Percentiles rank a stretch among this genome's conserved stretches.
Conservation (phyloP, 257 asterid species). For the Paulownia fortunei region DNA sequence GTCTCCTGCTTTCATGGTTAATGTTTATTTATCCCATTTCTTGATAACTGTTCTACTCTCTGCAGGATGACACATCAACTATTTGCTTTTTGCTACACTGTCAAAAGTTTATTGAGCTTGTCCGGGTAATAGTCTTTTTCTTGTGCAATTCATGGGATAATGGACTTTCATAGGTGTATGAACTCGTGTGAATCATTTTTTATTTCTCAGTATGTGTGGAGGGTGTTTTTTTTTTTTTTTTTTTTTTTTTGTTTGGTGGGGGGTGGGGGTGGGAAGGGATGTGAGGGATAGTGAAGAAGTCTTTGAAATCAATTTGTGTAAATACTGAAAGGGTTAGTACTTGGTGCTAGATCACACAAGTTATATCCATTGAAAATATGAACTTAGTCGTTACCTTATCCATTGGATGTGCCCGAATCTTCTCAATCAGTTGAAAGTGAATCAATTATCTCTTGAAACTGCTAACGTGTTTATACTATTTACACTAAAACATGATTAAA, state of each 20-base stretch:
- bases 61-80: constrained; percentile 81
- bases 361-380: background rate
- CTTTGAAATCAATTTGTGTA: too few relatives aligned
- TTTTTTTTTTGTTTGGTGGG: background rate
- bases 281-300: too few relatives aligned
- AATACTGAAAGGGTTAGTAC: background rate
- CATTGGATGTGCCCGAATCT: too few relatives aligned
- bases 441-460: background rate
- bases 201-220: background rate
- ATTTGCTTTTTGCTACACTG: constrained; percentile 81
- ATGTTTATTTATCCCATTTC: background rate
- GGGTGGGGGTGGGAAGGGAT: too few relatives aligned
- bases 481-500: background rate
- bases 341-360: background rate
- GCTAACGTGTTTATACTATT: background rate
- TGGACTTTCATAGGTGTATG: background rate
- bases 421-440: background rate
- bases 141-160: constrained; percentile 4
- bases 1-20: constrained; percentile 21
- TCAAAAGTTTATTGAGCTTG: constrained; percentile 87
- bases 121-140: constrained; percentile 64
- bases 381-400: too few relatives aligned
- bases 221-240: background rate
- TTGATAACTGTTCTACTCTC: constrained; percentile 32
- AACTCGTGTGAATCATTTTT: background rate